Conservation (phyloP, 805 yeast genomes). For the Hanseniaspora occidentalis region DNA sequence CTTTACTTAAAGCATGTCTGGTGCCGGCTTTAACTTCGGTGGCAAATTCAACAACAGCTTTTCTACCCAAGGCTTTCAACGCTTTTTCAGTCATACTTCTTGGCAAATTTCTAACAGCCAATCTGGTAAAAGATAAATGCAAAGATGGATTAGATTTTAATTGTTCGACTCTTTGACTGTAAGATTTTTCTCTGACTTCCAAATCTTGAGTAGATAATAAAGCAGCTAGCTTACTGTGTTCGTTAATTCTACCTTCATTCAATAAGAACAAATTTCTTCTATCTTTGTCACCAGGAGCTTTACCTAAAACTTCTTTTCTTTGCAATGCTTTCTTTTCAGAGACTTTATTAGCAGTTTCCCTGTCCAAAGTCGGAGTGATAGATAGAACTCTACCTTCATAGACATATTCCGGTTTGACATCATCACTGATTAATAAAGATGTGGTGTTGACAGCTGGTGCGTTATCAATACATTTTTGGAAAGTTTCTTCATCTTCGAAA, state of each 20-base stretch:
- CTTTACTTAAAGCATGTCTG: slow-evolving; percentile 81
- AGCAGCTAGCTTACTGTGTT: slow-evolving; percentile 66
- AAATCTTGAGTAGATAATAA: slow-evolving; percentile 58
- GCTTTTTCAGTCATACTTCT: slow-evolving; percentile 83
- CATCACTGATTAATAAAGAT: slow-evolving; percentile 78
- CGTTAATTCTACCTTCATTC: slow-evolving; percentile 87
- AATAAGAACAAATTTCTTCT: slow-evolving; percentile 73
- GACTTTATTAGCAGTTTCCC: slow-evolving; percentile 66
- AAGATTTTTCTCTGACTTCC: slow-evolving; percentile 81
- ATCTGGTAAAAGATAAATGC: slow-evolving; percentile 87
- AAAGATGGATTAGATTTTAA: slow-evolving; percentile 80
- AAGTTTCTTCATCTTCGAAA: slow-evolving; percentile 49
- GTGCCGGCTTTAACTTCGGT: slow-evolving; percentile 62
- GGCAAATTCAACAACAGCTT: slow-evolving; percentile 90
- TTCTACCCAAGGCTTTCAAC: slow-evolving; percentile 82
- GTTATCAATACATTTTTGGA: slow-evolving; percentile 51
- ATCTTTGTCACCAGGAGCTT: slow-evolving; percentile 68
- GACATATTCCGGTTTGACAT: slow-evolving; percentile 78
- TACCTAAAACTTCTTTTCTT: slow-evolving; percentile 68
- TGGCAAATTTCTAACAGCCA: slow-evolving; percentile 90
- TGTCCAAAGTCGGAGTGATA: slow-evolving; percentile 72
- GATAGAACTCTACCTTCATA: slow-evolving; percentile 87
- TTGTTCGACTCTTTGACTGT: slow-evolving; percentile 75
- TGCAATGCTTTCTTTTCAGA: slow-evolving; percentile 61
- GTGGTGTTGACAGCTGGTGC: slow-evolving; percentile 64